A percentile compares a stretch with the other conserved stretches of the same genome.
Evolutionary conservation across 2,329 filamentous ascomycete species (phyloP).

Genomic region (Cercospora brassicicola): DNA sequence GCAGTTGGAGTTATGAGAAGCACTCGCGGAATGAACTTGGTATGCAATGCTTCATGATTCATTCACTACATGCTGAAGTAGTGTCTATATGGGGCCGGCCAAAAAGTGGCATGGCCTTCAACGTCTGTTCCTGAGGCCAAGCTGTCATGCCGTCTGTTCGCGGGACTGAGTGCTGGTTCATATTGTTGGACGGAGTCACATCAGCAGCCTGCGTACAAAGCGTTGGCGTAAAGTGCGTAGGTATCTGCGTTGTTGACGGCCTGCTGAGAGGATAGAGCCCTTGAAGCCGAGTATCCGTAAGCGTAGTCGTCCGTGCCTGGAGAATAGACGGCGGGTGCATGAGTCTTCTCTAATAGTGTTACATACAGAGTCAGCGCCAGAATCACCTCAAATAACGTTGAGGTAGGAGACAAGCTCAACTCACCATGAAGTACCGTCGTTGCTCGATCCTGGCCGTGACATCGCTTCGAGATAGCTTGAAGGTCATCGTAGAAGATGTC

Average conservation of each 20-base stretch:
- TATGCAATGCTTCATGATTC: background rate
- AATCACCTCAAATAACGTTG: background rate
- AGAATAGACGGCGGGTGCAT: slow-evolving; percentile 54
- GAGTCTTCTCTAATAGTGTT: slow-evolving; percentile 55
- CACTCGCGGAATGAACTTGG: background rate
- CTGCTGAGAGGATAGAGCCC: slow-evolving; percentile 48
- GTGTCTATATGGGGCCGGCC: background rate
- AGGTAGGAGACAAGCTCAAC: background rate
- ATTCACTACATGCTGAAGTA: background rate
- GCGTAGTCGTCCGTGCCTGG: slow-evolving; percentile 61
- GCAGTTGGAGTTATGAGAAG: background rate
- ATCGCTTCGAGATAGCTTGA: slow-evolving; percentile 51
- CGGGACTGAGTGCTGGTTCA: background rate
- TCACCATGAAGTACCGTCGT: slow-evolving; percentile 60
- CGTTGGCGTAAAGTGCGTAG: slow-evolving; percentile 53
- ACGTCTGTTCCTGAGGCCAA: background rate
- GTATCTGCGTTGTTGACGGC: slow-evolving; percentile 67
- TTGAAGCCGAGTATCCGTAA: slow-evolving; percentile 57
- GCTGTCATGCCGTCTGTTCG: background rate
- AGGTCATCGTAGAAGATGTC: slow-evolving; percentile 59
- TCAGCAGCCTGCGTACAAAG: slow-evolving; percentile 12
- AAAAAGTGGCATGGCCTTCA: background rate
- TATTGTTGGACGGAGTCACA: background rate
- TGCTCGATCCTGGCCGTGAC: slow-evolving; percentile 65
- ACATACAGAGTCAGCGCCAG: background rate